Evolutionary conservation across 192 early-diverging fungal genomes (phyloP).

Genomic region (Polychytrium aggregatum): DNA sequence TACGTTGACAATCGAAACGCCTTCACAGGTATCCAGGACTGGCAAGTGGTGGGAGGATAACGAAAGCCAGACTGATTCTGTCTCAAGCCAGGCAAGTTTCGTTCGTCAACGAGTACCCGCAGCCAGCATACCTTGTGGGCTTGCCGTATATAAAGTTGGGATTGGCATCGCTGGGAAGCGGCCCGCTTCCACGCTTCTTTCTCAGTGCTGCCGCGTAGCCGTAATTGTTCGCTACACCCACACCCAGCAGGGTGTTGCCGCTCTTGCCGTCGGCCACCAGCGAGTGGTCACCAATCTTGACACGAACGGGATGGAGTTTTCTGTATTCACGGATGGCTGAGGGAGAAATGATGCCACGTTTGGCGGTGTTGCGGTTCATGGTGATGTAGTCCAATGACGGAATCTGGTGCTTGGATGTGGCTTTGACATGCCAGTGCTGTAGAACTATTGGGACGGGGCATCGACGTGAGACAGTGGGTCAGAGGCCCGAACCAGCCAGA

Average conservation of each 20-base stretch:
- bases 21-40: too few species aligned
- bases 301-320: conserved; percentile 31
- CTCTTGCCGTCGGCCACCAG: conserved; percentile 2
- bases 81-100: too few species aligned
- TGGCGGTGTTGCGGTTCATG: conserved; percentile 42
- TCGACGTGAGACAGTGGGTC: background rate
- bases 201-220: too few species aligned
- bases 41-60: background rate
- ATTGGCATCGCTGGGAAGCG: conserved; percentile 40
- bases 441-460: conserved; percentile 19
- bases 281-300: conserved; percentile 30
- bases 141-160: conserved; percentile 41
- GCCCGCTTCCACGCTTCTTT: conserved; percentile 15
- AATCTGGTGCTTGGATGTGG: conserved; percentile 21
- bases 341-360: conserved; percentile 30
- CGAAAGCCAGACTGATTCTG: too few species aligned
- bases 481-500: background rate
- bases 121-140: conserved; percentile 40
- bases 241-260: conserved; percentile 2
- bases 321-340: conserved; percentile 31
- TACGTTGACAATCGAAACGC: too few species aligned
- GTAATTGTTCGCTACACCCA: too few species aligned
- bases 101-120: background rate
- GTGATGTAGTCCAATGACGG: conserved; percentile 44
- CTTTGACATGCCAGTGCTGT: conserved; percentile 39